These are phyloP conservation scores for Bisporella sp. DNA, from an alignment of 2,329 filamentous ascomycete genomes.

Conservation along the genomic window DNA sequence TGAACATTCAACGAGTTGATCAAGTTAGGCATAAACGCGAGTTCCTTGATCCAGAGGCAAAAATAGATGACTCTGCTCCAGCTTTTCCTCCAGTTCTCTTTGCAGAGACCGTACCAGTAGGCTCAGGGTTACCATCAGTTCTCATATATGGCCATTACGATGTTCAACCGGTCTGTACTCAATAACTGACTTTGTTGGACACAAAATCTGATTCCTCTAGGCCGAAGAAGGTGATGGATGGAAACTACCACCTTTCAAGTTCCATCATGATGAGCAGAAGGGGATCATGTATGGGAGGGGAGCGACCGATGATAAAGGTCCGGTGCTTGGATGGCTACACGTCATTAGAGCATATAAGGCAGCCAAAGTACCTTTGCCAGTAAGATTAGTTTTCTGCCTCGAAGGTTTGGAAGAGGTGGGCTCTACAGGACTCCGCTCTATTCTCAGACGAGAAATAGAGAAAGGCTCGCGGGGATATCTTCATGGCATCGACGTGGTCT, in stretches of 20 bases:
- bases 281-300: conserved; percentile 1
- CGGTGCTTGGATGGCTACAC: conserved; percentile 2
- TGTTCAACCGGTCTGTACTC: neutral
- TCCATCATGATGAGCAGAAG: neutral
- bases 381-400: conserved; percentile 2
- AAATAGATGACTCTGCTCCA: neutral
- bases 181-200: too few relatives aligned
- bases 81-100: neutral
- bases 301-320: conserved; percentile 2
- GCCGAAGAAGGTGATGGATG: neutral
- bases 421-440: neutral
- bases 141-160: conserved; percentile 5
- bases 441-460: neutral
- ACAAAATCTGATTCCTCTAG: too few relatives aligned
- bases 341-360: conserved; percentile 1
- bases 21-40: neutral
- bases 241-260: neutral
- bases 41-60: neutral
- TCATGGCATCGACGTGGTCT: neutral
- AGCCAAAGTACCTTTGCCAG: neutral
- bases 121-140: neutral
- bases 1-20: too few relatives aligned
- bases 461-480: neutral
- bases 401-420: conserved; percentile 5
- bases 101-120: neutral